phyloP scores from a whole-genome alignment of 345 rosid genomes.

The Mercurialis annua region DNA sequence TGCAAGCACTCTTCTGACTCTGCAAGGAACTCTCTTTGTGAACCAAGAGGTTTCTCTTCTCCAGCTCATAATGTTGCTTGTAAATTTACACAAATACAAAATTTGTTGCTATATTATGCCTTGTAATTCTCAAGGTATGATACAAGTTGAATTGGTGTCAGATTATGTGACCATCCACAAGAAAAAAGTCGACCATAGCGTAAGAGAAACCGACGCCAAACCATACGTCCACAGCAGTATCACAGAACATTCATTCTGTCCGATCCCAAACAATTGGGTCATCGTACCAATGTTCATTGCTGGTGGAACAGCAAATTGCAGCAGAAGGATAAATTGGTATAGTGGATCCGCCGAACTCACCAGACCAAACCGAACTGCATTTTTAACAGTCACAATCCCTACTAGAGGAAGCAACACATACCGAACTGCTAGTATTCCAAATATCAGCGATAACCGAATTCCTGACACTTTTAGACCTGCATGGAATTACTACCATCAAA shows the following conservation, averaged over 20 bases:
- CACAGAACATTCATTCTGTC: constrained; percentile 8
- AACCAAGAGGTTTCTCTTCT: no score
- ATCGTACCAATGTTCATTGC: constrained; percentile 29
- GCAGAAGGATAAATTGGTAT: constrained; percentile 46
- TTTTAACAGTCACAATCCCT: constrained; percentile 35
- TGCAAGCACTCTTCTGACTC: no score
- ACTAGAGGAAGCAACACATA: constrained; percentile 32
- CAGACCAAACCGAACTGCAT: constrained; percentile 32
- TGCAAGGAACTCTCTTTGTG: no score
- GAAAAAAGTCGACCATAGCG: constrained; percentile 4
- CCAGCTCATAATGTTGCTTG: no score
- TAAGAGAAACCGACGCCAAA: background rate
- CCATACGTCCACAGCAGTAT: constrained; percentile 2
- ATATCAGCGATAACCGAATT: constrained; percentile 13
- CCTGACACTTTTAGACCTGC: constrained; percentile 45
- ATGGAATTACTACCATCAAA: no score
- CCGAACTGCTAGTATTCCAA: constrained; percentile 38
- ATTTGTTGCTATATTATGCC: no score
- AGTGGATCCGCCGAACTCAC: constrained; percentile 39
- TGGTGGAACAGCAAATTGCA: constrained; percentile 51
- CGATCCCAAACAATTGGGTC: background rate
- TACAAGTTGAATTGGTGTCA: no score
- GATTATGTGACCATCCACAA: constrained; percentile 3
- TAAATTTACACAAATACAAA: no score
- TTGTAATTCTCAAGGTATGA: no score